Evolutionary conservation across 306 rosid genomes (phyloP).

Genomic region (Quercus dentata): DNA sequence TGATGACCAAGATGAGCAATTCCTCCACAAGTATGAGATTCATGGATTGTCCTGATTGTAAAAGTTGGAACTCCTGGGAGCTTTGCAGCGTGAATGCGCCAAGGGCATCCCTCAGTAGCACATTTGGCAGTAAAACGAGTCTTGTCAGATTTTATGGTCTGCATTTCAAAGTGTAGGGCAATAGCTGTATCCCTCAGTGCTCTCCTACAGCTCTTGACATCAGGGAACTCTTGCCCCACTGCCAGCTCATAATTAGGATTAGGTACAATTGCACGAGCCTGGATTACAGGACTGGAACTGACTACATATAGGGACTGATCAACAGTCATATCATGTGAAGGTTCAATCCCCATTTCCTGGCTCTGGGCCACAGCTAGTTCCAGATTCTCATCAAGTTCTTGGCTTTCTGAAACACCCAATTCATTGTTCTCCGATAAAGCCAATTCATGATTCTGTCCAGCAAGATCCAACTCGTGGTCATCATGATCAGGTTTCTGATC

Average conservation of each 20-base stretch:
- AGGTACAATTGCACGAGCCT: slow-evolving; percentile 51
- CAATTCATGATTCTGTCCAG: slow-evolving; percentile 48
- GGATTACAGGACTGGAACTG: slow-evolving; percentile 43
- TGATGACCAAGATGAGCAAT: slow-evolving; percentile 86
- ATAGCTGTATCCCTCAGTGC: slow-evolving; percentile 87
- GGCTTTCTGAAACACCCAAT: slow-evolving; percentile 52
- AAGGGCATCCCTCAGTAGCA: slow-evolving; percentile 84
- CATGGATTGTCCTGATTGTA: slow-evolving; percentile 77
- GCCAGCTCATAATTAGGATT: slow-evolving; percentile 54
- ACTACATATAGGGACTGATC: slow-evolving; percentile 45
- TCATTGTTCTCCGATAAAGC: slow-evolving; percentile 50
- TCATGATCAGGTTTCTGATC: slow-evolving; percentile 72
- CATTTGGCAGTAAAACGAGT: slow-evolving; percentile 89
- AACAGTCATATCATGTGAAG: slow-evolving; percentile 40
- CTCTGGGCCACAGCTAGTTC: slow-evolving; percentile 49
- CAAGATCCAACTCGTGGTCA: slow-evolving; percentile 52
- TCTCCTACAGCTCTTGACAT: slow-evolving; percentile 87
- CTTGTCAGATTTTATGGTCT: slow-evolving; percentile 88
- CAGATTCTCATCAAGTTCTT: slow-evolving; percentile 60
- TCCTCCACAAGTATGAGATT: slow-evolving; percentile 76
- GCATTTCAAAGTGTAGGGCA: slow-evolving; percentile 82
- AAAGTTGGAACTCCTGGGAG: slow-evolving; percentile 91
- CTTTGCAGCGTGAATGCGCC: slow-evolving; percentile 96
- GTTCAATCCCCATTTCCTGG: slow-evolving; percentile 56
- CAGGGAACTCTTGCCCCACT: slow-evolving; percentile 88